Evolutionary conservation across 2,329 filamentous ascomycete genomes (phyloP).

Genomic region (Aureobasidium subglaciale): DNA sequence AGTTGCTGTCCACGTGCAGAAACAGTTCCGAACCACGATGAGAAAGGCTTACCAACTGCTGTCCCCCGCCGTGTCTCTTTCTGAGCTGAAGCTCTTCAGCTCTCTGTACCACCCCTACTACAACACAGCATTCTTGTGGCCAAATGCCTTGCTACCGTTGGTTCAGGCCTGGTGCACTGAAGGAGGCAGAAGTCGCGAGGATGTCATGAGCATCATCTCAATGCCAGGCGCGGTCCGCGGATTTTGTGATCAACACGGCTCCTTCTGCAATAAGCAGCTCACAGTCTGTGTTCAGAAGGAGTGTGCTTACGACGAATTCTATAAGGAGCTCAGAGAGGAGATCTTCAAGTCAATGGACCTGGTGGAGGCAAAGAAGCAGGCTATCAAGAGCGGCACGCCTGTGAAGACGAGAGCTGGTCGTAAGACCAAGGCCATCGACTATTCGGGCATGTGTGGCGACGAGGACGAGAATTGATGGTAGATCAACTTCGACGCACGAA

Average conservation of each 20-base stretch:
- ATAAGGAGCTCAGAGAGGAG: not conserved
- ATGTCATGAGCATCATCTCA: not conserved
- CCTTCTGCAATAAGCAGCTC: not conserved
- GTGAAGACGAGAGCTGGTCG: not conserved
- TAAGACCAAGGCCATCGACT: constrained; percentile 1
- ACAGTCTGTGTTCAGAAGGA: not conserved
- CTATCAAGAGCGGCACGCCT: not conserved
- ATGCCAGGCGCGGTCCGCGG: not conserved
- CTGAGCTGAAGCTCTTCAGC: not conserved
- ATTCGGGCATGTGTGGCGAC: not conserved
- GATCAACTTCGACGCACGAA: too few relatives aligned
- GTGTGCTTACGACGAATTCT: not conserved
- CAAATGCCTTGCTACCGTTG: not conserved
- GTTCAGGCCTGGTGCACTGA: not conserved
- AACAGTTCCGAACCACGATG: not conserved
- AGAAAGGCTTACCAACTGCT: not conserved
- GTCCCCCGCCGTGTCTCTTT: not conserved
- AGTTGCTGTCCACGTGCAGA: not conserved
- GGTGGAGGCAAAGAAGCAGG: not conserved
- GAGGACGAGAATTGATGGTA: not conserved
- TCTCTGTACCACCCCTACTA: not conserved
- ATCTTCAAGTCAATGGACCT: not conserved
- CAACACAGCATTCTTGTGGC: too few relatives aligned
- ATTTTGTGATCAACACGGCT: not conserved
- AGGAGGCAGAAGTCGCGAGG: not conserved